Base-by-base conservation (phyloP, 352 stramenopile genomes). In the Phytophthora citricola region DNA sequence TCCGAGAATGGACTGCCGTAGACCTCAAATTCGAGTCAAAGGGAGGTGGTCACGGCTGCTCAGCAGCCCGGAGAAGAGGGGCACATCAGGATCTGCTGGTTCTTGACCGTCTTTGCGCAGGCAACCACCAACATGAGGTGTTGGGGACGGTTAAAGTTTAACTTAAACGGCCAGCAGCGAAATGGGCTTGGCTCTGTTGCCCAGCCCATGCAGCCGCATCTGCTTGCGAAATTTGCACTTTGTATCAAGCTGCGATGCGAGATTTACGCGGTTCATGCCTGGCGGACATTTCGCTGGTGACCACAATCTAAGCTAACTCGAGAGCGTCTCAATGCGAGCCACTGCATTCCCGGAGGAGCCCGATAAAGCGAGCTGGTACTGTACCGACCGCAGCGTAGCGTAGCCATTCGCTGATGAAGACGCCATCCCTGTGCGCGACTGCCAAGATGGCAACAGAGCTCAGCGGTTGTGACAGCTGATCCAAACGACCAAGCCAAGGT, bases 11-110 rank as follows among this genome's bases (percentile, higher is more conserved):
- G 34, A 60, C 9, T 27, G 51, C 63, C 34, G 41, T 38, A 51
- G 40, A 46, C 12, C 50, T 36, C 31, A 14, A 14, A 14, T 36
- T 36, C 14, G 31, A 36, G 9, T 3, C 31, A 36, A 36, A 14
- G 39, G 56, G 60, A 62, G 36, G 52, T 64, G 49, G 53, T 64
- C 45, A 56, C 34, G 34, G 41, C 45, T 57, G 32, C 14, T 22
- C 38, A 22, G 14, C 14, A 43, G 12, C 36, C 47, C 53, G 48
- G 34, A 49, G 57, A 58, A 45, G 56, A 71, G 36, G 45, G 59
- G 31, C 66, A 41, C 53, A 62, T 71, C 52, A 51, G 24, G 66
- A 72, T 74, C 66, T 74, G 66, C 61, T 69, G 41, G 17, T 66
- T 57, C 38, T 62, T 44, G 56, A 49, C 47, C 38, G 49, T 71